These are phyloP conservation scores for Stereum hirsutum DNA, from an alignment of 1,284 basidiomycete species.

Conservation along the genomic window DNA sequence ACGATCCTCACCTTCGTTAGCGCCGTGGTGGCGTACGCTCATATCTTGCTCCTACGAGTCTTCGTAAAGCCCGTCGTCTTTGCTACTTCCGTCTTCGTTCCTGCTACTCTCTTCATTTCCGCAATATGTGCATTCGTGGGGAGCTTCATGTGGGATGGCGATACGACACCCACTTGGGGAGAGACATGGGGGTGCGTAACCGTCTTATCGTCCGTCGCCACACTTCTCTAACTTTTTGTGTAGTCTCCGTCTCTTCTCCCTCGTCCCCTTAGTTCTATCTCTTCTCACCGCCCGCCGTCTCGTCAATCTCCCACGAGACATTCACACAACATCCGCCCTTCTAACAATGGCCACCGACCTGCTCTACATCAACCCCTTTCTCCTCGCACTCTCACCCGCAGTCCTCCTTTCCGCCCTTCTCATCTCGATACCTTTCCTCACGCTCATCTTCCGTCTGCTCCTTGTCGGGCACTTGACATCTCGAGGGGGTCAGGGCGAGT, in stretches of 20 bases:
- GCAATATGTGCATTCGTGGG: conserved; percentile 85
- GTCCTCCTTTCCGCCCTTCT: conserved; percentile 70
- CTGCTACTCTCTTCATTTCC: conserved; percentile 72
- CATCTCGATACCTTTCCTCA: conserved; percentile 78
- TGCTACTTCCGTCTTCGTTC: conserved; percentile 72
- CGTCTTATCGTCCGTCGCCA: not conserved
- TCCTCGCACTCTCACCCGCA: conserved; percentile 73
- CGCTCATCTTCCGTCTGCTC: conserved; percentile 74
- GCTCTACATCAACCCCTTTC: conserved; percentile 71
- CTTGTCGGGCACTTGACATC: conserved; percentile 56
- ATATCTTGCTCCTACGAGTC: conserved; percentile 69
- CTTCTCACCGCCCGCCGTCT: conserved; percentile 67
- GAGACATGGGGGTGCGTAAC: conserved; percentile 68
- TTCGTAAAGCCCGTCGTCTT: conserved; percentile 80
- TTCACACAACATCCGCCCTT: conserved; percentile 66
- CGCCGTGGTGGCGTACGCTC: conserved; percentile 63
- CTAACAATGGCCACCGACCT: conserved; percentile 77
- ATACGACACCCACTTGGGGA: conserved; percentile 64
- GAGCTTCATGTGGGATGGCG: conserved; percentile 79
- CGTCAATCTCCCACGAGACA: conserved; percentile 52
- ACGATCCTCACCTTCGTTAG: conserved; percentile 71
- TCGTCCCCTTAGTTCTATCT: conserved; percentile 67
- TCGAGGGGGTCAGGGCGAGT: conserved; percentile 34
- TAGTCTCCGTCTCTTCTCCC: conserved; percentile 68
- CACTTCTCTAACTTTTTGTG: conserved; percentile 1